Conservation (phyloP, 169 alveolate genomes). For the Plasmodium sp. region DNA sequence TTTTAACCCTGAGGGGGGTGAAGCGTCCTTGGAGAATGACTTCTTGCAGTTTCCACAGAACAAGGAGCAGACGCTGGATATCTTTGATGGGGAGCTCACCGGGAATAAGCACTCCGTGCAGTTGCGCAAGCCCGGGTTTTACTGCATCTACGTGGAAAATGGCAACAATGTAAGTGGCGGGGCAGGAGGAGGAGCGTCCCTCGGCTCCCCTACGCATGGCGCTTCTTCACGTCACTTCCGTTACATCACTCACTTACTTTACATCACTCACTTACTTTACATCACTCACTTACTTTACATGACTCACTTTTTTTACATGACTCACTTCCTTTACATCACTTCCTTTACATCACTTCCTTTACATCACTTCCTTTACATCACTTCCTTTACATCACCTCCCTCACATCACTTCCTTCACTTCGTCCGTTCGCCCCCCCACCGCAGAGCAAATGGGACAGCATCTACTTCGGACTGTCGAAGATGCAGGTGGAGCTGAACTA, state of each 20-base stretch:
- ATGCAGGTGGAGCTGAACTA: constrained; percentile 49
- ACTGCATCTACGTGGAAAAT: constrained; percentile 47
- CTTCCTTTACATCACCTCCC: too few species aligned
- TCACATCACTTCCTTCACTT: neutral
- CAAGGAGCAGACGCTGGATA: constrained; percentile 7
- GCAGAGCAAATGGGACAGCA: constrained; percentile 70
- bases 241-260: too few species aligned
- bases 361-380: too few species aligned
- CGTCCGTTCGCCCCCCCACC: neutral
- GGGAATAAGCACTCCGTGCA: constrained; percentile 25
- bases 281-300: too few species aligned
- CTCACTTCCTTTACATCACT: too few species aligned
- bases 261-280: too few species aligned
- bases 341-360: too few species aligned
- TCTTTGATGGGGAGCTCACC: constrained; percentile 49
- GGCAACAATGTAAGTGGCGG: constrained; percentile 9
- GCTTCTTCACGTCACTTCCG: too few species aligned
- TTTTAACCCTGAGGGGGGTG: neutral
- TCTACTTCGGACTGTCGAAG: constrained; percentile 54
- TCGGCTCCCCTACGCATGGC: too few species aligned
- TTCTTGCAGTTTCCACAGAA: constrained; percentile 12
- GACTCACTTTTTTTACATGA: too few species aligned
- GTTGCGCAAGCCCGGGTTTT: constrained; percentile 48
- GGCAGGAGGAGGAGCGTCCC: neutral
- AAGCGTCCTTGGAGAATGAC: neutral